phyloP scores from a whole-genome alignment of 805 yeast genomes.

The Saccharomyces mikatae region DNA sequence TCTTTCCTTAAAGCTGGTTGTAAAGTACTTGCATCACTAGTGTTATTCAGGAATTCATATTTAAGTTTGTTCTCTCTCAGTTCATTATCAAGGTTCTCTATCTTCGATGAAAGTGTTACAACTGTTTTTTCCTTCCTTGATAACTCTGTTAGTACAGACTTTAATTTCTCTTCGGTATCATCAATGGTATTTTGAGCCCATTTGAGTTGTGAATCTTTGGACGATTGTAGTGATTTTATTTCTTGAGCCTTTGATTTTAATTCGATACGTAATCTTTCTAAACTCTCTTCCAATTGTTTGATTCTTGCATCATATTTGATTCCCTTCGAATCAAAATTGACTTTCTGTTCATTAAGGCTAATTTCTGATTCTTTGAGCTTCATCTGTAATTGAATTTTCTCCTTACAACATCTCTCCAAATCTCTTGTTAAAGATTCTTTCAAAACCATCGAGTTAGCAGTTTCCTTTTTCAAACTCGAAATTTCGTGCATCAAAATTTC shows the following conservation, averaged over 20 bases:
- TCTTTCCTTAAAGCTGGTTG: conserved; percentile 31
- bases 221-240: background rate
- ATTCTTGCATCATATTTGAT: conserved; percentile 3
- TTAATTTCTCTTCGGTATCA: background rate
- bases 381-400: background rate
- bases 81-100: conserved; percentile 16
- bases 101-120: conserved; percentile 6
- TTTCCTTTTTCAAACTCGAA: background rate
- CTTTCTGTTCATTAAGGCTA: background rate
- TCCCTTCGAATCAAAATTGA: background rate
- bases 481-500: background rate
- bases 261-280: background rate
- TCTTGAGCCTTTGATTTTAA: background rate
- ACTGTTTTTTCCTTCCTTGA: conserved; percentile 5
- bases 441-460: background rate
- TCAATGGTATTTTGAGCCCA: background rate
- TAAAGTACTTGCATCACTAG: conserved; percentile 17
- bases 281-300: background rate
- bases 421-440: background rate
- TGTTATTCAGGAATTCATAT: conserved; percentile 23
- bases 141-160: conserved; percentile 13
- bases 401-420: background rate
- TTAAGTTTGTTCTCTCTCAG: conserved; percentile 23
- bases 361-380: background rate
- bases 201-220: background rate